Evolutionary conservation across 176 grass and related monocot genomes (phyloP), one percentile per base, ranked within the genome.

Genomic region (Zizania latifolia): DNA sequence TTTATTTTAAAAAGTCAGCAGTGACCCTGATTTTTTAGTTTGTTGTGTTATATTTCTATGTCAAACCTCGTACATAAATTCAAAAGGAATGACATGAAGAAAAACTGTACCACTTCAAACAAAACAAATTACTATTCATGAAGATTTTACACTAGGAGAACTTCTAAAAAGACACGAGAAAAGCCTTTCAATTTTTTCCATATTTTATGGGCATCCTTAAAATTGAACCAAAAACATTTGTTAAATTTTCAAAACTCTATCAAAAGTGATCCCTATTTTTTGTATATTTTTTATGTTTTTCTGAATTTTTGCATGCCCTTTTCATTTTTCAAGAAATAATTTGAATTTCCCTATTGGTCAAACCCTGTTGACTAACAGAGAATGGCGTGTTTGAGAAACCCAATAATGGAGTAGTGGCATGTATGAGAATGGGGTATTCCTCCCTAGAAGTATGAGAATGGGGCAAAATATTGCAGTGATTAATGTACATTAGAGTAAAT

Each of bases 401-500:
- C 43, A 45, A 2, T 50, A 19, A 50, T 1, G 17, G 17, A 50
- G n/a, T 50, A 19, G 45, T n/a, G 1, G 17, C 46, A 50, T 19
- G 6, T 48, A 2, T 50, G 46, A 50, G 6, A 50, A 50, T 50
- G 46, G 46, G 17, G 46, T 16, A 50, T 50, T 50, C 6, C 7
- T n/a, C n/a, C n/a, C n/a, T n/a, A n/a, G n/a, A n/a, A n/a, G n/a
- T n/a, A n/a, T n/a, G n/a, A n/a, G n/a, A n/a, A n/a, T n/a, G 21
- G 29, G 33, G 30, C 67, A 23, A 14, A 22, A 16, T 62, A 79
- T 11, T 26, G 31, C 23, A 40, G 30, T 67, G 37, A 87, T 16
- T 76, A 50, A 44, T 70, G 14, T 62, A 21, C 9, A 81, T 71
- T 32, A 81, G 46, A 63, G 76, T 6, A 81, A 64, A 74, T 37